Evolutionary conservation across 83 land plant genomes (phyloP).

Genomic region (Picea abies): DNA sequence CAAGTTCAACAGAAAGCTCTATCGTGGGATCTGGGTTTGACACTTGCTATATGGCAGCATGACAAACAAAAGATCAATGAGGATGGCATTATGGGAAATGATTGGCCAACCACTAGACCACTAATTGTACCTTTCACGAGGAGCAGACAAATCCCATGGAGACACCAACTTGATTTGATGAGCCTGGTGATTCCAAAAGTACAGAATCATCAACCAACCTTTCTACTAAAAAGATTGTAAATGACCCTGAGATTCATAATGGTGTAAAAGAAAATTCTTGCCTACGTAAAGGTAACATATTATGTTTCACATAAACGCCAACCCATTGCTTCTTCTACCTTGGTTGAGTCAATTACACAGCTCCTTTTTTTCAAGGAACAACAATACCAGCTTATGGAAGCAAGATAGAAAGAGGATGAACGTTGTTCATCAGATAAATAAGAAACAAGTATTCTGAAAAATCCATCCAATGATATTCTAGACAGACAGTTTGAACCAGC

Average conservation of each 20-base stretch:
- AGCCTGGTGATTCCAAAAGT: slow-evolving; percentile 37
- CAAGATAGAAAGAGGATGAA: no score
- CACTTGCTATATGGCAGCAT: slow-evolving; percentile 70
- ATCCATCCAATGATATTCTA: no score
- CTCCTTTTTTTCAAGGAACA: slow-evolving; percentile 96
- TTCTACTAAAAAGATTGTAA: slow-evolving; percentile 34
- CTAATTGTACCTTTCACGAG: slow-evolving; percentile 45
- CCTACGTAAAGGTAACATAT: slow-evolving; percentile 37
- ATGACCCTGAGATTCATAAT: background rate
- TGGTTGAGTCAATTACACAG: slow-evolving; percentile 85
- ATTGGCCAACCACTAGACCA: slow-evolving; percentile 69
- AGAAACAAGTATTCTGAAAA: no score
- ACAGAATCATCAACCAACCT: slow-evolving; percentile 46
- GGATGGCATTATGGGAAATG: slow-evolving; percentile 52
- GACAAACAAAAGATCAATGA: slow-evolving; percentile 82
- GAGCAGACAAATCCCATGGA: slow-evolving; percentile 67
- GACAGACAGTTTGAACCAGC: no score
- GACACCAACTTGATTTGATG: slow-evolving; percentile 39
- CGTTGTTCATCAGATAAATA: no score
- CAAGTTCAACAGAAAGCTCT: slow-evolving; percentile 78
- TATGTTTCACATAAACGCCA: slow-evolving; percentile 39
- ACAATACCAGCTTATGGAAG: slow-evolving; percentile 89
- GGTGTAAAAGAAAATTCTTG: no score
- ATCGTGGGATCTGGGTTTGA: slow-evolving; percentile 82
- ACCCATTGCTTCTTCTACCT: slow-evolving; percentile 71